These are phyloP conservation scores for Raffaelea albimanens DNA, from an alignment of 2,329 filamentous ascomycete genomes.

Conservation along the genomic window DNA sequence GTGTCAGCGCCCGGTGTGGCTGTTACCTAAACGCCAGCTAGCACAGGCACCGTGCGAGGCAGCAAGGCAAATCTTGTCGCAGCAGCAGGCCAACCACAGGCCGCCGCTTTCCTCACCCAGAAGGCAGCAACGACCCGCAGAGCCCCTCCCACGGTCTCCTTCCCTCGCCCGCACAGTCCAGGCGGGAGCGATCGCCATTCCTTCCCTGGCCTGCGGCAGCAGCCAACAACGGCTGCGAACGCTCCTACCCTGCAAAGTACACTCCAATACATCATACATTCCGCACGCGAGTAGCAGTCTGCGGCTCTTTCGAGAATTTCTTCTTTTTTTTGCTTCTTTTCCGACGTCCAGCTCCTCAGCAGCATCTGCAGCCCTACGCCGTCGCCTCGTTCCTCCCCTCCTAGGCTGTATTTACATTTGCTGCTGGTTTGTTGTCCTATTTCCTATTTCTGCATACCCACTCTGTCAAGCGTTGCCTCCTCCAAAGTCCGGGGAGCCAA, in stretches of 20 bases:
- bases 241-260: conserved; percentile 2
- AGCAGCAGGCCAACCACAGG: conserved; percentile 1
- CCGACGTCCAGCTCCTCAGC: neutral
- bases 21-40: too few relatives aligned
- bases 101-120: neutral
- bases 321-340: neutral
- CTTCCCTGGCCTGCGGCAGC: neutral
- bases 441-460: conserved; percentile 9
- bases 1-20: too few relatives aligned
- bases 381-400: neutral
- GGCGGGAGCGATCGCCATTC: neutral
- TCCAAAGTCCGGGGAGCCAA: conserved; percentile 9
- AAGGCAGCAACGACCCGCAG: conserved; percentile 5
- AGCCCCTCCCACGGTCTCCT: conserved; percentile 2
- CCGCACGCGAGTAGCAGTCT: neutral
- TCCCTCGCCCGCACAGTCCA: neutral
- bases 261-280: neutral
- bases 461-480: conserved; percentile 5
- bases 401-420: neutral
- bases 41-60: neutral
- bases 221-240: neutral
- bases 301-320: too few relatives aligned
- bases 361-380: neutral
- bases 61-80: neutral
- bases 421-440: conserved; percentile 3